Evolutionary conservation across 305 asterid species (phyloP).

Genomic region (Fraxinus xanthoxyloides): DNA sequence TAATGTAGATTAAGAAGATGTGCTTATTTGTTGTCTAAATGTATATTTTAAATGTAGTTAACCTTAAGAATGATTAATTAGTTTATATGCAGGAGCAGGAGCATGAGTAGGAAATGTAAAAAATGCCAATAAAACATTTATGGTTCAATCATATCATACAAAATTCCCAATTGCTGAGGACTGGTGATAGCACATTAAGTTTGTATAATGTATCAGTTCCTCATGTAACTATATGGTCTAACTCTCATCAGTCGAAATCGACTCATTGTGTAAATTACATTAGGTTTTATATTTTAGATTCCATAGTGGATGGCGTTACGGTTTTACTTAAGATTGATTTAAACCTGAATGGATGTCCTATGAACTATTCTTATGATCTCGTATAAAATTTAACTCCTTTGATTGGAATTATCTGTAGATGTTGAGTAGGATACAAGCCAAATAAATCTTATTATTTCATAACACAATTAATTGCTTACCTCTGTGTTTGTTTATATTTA

Average conservation of each 20-base stretch:
- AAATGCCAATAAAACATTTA: not conserved
- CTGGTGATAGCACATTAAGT: not conserved
- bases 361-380: not conserved
- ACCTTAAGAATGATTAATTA: not conserved
- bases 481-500: not conserved
- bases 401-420: not conserved
- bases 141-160: not conserved
- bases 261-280: not conserved
- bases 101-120: not conserved
- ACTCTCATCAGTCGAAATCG: not conserved
- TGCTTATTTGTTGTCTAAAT: not conserved
- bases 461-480: not conserved
- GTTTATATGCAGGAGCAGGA: not conserved
- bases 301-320: not conserved
- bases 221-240: not conserved
- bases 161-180: not conserved
- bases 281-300: not conserved
- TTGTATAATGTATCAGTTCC: not conserved
- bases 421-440: not conserved
- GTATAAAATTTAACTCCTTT: not conserved
- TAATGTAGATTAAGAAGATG: not conserved
- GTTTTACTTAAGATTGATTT: not conserved
- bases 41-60: not conserved
- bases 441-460: not conserved
- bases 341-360: not conserved